Conservation (phyloP, 2,329 filamentous ascomycete genomes). For the Fusarium bulbicola region DNA sequence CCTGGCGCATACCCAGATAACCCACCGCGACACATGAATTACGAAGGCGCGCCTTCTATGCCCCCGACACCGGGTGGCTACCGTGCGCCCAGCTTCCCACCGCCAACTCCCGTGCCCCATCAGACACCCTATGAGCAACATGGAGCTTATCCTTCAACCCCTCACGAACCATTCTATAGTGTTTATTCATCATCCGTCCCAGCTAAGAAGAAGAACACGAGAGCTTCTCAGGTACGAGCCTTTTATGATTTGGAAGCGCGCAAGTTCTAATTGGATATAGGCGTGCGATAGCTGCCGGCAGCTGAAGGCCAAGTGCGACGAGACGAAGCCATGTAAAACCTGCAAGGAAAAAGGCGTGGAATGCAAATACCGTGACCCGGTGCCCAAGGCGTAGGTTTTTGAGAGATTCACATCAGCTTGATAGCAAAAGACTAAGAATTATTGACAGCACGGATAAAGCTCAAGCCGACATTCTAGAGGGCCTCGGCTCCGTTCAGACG, state of each 20-base stretch:
- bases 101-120: conserved; percentile 52
- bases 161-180: conserved; percentile 50
- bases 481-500: conserved; percentile 54
- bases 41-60: conserved; percentile 58
- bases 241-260: neutral
- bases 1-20: conserved; percentile 55
- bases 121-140: conserved; percentile 51
- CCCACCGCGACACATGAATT: conserved; percentile 62
- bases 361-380: conserved; percentile 90
- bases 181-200: conserved; percentile 55
- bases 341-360: conserved; percentile 86
- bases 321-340: conserved; percentile 83
- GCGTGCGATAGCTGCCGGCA: conserved; percentile 91
- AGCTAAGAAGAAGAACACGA: conserved; percentile 69
- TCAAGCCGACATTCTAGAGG: conserved; percentile 67
- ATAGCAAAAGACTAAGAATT: conserved; percentile 17
- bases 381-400: conserved; percentile 81
- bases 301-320: conserved; percentile 91
- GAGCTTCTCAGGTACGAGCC: conserved; percentile 66
- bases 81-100: conserved; percentile 53
- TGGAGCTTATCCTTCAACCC: conserved; percentile 42
- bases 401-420: neutral
- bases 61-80: conserved; percentile 57
- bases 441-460: conserved; percentile 65
- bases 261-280: conserved; percentile 54